Conservation (phyloP, 2,329 filamentous ascomycete species). For the Alternaria viburni region DNA sequence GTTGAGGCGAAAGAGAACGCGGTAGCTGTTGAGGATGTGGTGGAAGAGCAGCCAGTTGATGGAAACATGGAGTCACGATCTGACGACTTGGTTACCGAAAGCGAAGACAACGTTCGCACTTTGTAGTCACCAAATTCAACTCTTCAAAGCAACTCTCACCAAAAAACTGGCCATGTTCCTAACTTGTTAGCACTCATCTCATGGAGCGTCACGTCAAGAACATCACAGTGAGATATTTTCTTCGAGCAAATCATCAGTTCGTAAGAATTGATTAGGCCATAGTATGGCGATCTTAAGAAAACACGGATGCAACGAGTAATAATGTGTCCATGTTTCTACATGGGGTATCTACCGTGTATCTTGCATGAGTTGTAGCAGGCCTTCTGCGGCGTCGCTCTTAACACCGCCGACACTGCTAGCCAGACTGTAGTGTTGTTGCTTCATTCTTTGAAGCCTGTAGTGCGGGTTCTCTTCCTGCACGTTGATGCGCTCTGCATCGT, state of each 20-base stretch:
- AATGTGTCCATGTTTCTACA: neutral
- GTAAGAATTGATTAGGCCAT: neutral
- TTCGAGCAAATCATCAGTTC: neutral
- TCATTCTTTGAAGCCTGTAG: slow-evolving; percentile 32
- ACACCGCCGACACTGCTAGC: slow-evolving; percentile 54
- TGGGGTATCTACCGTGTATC: slow-evolving; percentile 24
- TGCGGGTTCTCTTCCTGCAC: slow-evolving; percentile 24
- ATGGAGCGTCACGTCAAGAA: neutral
- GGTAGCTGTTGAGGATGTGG: neutral
- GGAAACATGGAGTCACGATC: neutral
- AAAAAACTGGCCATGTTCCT: neutral
- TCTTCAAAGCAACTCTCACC: neutral
- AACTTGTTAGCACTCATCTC: neutral
- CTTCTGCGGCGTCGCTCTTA: slow-evolving; percentile 60
- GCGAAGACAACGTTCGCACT: neutral
- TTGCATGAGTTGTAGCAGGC: slow-evolving; percentile 57
- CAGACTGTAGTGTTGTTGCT: slow-evolving; percentile 31
- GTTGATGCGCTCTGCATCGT: slow-evolving; percentile 24
- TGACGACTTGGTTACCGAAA: neutral
- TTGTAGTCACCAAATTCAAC: neutral
- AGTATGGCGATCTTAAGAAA: neutral
- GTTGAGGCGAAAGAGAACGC: neutral
- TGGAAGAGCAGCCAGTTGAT: neutral
- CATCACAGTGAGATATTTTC: neutral
- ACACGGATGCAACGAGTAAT: neutral